These are phyloP conservation scores for Novymonas esmeraldas DNA, from an alignment of 208 protist species.

Conservation along the genomic window DNA sequence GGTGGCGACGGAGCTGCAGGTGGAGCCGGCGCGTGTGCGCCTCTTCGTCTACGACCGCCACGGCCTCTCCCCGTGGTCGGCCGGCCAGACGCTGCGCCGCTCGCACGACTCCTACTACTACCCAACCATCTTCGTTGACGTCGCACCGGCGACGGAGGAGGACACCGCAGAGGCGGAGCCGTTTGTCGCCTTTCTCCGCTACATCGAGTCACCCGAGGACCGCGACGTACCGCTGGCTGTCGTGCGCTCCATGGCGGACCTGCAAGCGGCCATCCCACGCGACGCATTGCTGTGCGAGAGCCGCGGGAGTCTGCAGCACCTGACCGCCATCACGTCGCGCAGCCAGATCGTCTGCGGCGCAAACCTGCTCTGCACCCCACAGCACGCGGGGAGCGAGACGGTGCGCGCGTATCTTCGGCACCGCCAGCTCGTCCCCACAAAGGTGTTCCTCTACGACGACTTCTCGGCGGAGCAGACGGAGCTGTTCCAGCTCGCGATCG, in stretches of 20 bases:
- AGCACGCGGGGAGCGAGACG: not conserved
- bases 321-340: not conserved
- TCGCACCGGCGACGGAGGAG: not conserved
- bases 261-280: slow-evolving; percentile 12
- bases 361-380: slow-evolving; percentile 27
- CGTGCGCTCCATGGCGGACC: slow-evolving; percentile 19
- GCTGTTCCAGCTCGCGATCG: slow-evolving; percentile 26
- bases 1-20: slow-evolving; percentile 38
- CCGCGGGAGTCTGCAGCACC: not conserved
- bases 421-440: slow-evolving; percentile 27
- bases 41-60: slow-evolving; percentile 24
- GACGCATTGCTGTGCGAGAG: slow-evolving; percentile 18
- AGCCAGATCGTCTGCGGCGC: slow-evolving; percentile 28
- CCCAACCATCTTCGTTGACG: slow-evolving; percentile 22
- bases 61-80: slow-evolving; percentile 13
- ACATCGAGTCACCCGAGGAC: not conserved
- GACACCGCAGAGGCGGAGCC: not conserved
- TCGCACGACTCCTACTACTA: slow-evolving; percentile 26
- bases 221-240: slow-evolving; percentile 13
- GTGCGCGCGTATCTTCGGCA: slow-evolving; percentile 20
- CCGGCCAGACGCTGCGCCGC: slow-evolving; percentile 13
- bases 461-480: slow-evolving; percentile 14
- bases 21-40: slow-evolving; percentile 35
- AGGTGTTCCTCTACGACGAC: slow-evolving; percentile 42
- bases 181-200: slow-evolving; percentile 27